These are phyloP conservation scores for Phascolomyces articulosus DNA, from an alignment of 371 early-diverging fungal genomes.

Conservation along the genomic window DNA sequence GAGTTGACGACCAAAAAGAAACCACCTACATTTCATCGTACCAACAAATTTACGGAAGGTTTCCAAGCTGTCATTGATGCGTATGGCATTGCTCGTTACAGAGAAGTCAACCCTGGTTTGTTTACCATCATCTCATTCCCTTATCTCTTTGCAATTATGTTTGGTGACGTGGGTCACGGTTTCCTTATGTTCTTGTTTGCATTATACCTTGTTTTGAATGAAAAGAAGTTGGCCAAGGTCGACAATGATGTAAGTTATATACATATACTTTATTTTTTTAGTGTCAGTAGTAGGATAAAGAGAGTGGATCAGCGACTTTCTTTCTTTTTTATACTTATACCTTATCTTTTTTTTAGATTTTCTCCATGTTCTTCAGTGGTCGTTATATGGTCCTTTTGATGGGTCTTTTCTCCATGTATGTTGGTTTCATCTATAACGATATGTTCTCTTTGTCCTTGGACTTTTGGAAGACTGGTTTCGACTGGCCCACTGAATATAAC, in stretches of 20 bases:
- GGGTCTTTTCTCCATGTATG: conserved; percentile 97
- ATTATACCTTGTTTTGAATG: conserved; percentile 80
- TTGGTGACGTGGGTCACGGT: conserved; percentile 99
- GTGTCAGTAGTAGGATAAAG: no score
- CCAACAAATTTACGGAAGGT: conserved; percentile 94
- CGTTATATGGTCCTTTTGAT: conserved; percentile 98
- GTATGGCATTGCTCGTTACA: conserved; percentile 98
- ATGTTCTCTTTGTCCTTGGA: conserved; percentile 88
- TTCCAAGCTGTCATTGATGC: conserved; percentile 99
- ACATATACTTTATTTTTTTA: no score
- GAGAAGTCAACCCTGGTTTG: conserved; percentile 99
- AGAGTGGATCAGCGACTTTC: no score
- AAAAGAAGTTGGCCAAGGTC: conserved; percentile 76
- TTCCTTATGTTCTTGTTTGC: conserved; percentile 82
- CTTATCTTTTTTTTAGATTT: conserved; percentile 52
- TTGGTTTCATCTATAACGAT: conserved; percentile 99
- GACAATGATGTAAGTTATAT: conserved; percentile 66
- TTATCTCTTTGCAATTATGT: conserved; percentile 99
- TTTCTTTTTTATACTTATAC: no score
- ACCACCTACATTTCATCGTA: conserved; percentile 96
- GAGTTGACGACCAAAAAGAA: conserved; percentile 81
- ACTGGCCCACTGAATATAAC: conserved; percentile 55
- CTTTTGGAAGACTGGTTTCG: conserved; percentile 82
- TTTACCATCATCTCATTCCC: conserved; percentile 99
- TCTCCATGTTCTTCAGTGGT: conserved; percentile 92